Evolutionary conservation across 2,329 filamentous ascomycete genomes (phyloP).

Genomic region (Diaporthe nobilis): DNA sequence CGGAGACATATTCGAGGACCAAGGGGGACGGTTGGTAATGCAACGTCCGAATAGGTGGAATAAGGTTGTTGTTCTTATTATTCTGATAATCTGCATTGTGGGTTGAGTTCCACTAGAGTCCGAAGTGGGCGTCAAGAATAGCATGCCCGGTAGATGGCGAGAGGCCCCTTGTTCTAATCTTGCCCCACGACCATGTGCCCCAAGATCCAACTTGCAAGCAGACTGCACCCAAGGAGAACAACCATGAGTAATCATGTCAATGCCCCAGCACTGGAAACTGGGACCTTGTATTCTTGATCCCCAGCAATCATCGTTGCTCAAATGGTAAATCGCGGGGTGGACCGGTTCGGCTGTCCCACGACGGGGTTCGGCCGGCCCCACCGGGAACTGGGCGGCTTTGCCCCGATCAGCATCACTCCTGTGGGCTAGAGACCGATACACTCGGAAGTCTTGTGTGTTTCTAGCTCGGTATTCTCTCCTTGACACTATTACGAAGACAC

Average conservation of each 20-base stretch:
- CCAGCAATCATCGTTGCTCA: not conserved
- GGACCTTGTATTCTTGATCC: too few relatives aligned
- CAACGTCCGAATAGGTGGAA: not conserved
- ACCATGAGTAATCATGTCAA: not conserved
- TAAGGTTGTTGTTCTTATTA: too few relatives aligned
- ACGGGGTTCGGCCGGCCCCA: conserved; percentile 25
- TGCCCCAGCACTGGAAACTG: not conserved
- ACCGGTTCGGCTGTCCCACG: not conserved
- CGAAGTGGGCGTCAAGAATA: not conserved
- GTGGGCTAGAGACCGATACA: conserved; percentile 11
- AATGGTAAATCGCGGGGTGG: not conserved
- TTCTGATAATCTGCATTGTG: not conserved
- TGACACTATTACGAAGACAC: not conserved
- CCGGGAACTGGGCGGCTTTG: conserved; percentile 15
- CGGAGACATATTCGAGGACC: not conserved
- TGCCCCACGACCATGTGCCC: not conserved
- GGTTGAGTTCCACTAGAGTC: not conserved
- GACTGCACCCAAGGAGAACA: not conserved
- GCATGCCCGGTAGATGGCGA: too few relatives aligned
- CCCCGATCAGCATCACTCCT: not conserved
- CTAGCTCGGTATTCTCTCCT: not conserved
- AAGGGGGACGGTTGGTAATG: not conserved
- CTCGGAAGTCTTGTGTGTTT: too few relatives aligned
- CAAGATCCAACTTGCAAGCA: not conserved
- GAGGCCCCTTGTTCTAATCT: not conserved